Evolutionary conservation across 2,329 filamentous ascomycete genomes (phyloP), one percentile per base, ranked within the genome.

Genomic region (Emydomyces testavorans): DNA sequence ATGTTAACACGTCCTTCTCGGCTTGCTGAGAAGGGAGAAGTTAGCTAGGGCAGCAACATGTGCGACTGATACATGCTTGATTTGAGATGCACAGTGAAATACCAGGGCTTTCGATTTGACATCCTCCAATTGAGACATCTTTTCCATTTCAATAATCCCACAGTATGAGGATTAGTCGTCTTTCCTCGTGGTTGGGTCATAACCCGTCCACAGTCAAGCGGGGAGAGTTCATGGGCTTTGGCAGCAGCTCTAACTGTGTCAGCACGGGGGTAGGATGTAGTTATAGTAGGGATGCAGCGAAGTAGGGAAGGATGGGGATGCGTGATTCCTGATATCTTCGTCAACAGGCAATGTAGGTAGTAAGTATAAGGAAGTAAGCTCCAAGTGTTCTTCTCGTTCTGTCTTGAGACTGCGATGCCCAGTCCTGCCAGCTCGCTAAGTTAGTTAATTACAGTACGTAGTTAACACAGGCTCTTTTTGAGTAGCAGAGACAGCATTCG

Each of bases 1-100:
- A 69, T 51, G 63, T 61, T 51, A 70, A 64, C 57, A 82, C 52
- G 52, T 53, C 49, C 5, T 42, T 52, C 31, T 53, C 53, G 20
- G 53, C 53, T 47, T 48, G 48, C 53, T 55, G 26, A 23, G 23
- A 23, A 16, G 29, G 16, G 47, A 39, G 32, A 18, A 31, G 47
- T 49, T 39, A 45, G 40, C 37, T 16, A 39, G 40, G 31, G n/a
- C 1, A 16, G 15, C 6, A 21, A 2, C 23, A 35, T 11, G 15
- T 11, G 21, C 8, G n/a, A 11, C 8, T 3, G n/a, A 28, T 18
- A 26, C 15, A 31, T 15, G 16, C 13, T 6, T 18, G 16, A n/a
- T 24, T 18, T 7, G 36, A 23, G 16, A 24, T 35, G 21, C 11
- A 11, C 31, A 20, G 28, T 35, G n/a, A n/a, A n/a, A n/a, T 50